Percentiles rank a stretch among this genome's conserved stretches.
Conservation (phyloP, 805 yeast species). For the Yamadazyma philogaea region DNA sequence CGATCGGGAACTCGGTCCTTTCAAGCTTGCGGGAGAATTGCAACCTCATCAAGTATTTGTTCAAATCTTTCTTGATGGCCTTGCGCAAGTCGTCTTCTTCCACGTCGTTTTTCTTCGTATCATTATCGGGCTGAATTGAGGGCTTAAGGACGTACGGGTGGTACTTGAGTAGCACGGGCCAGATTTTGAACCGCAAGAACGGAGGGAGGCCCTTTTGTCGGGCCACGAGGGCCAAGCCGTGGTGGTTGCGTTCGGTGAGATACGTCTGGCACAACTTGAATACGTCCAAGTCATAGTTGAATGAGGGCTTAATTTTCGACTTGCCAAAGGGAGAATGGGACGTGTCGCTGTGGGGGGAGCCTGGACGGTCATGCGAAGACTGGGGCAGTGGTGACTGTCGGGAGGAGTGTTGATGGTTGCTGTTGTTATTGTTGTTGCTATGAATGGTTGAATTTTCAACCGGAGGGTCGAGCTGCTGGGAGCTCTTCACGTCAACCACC, state of each 20-base stretch:
- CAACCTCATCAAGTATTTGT: slow-evolving; percentile 54
- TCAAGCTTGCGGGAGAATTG: slow-evolving; percentile 19
- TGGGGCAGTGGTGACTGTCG: too few species aligned
- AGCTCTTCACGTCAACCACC: not conserved
- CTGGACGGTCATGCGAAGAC: not conserved
- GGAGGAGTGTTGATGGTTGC: not conserved
- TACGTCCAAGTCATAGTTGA: slow-evolving; percentile 42
- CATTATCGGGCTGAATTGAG: slow-evolving; percentile 59
- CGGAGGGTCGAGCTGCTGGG: not conserved
- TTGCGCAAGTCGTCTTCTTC: slow-evolving; percentile 23
- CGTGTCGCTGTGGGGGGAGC: slow-evolving; percentile 4
- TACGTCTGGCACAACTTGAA: slow-evolving; percentile 55
- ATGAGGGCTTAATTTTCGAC: slow-evolving; percentile 19
- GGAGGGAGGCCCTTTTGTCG: slow-evolving; percentile 87
- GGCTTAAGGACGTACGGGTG: slow-evolving; percentile 87
- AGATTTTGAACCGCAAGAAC: slow-evolving; percentile 65
- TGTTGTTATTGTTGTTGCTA: too few species aligned
- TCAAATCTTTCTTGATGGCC: slow-evolving; percentile 54
- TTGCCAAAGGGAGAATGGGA: not conserved
- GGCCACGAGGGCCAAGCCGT: slow-evolving; percentile 75
- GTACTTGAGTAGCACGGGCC: slow-evolving; percentile 79
- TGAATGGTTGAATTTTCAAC: too few species aligned
- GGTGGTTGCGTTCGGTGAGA: slow-evolving; percentile 58
- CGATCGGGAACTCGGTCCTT: not conserved
- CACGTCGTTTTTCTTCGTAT: slow-evolving; percentile 11